Base-by-base conservation (phyloP, 345 rosid genomes). In the Eutrema japonicum region DNA sequence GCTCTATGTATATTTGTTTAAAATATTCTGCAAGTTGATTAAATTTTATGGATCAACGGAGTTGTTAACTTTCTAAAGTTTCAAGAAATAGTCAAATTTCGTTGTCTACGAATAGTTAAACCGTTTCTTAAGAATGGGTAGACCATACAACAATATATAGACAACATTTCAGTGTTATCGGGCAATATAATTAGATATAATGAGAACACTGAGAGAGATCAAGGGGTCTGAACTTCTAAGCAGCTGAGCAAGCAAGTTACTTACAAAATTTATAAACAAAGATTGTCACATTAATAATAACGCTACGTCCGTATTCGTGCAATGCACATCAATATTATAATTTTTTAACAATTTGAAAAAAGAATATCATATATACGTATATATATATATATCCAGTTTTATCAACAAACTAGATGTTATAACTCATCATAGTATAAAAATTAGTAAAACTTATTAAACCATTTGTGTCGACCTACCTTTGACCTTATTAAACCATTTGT, bases 161-260 rank as follows among this genome's bases (percentile, higher is more conserved):
- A 22, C 46, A 57, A 38, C 29, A 66, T 37, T 64, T 47, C n/a
- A 14, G 57, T 55, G 38, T 12, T 30, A 16, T 29, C 22, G 40
- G 6, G 10, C 29, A 43, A 42, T 8, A 22, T 33, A 53, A 26
- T 4, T 43, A 72, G 12, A 26, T 10, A 58, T 22, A 41, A 22
- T 74, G 47, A 67, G 40, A 65, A 57, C 12, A 48, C 45, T 16
- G 37, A 30, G 65, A 43, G 47, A 12, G 61, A 18, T 41, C 32
- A 52, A 63, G 10, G 12, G 56, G 22, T 53, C 54, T 64, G 56
- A 64, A 45, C 55, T 1, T 46, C 45, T 53, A 46, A 8, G 62
- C 62, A 49, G 53, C 32, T 32, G 72, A 50, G 10, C 7, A 74
- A 59, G 38, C 66, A 66, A 67, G 53, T 57, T 73, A 49, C 60